A percentile compares a stretch with the other conserved stretches of the same genome.
Conservation (phyloP, 176 grass and related monocot species). For the Oryza meyeriana region DNA sequence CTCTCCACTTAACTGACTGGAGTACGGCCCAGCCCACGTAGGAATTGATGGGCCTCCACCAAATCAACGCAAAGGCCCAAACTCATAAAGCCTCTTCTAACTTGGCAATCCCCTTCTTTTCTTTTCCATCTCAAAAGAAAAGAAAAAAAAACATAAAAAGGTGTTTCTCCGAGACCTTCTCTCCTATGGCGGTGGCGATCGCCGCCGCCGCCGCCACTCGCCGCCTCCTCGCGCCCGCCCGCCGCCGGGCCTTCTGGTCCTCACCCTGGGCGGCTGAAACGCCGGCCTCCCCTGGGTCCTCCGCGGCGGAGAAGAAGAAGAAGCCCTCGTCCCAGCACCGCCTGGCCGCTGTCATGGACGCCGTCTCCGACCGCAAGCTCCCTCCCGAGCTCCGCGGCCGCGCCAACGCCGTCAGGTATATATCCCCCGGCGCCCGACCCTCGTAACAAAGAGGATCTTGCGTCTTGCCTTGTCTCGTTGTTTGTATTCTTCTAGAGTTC, state of each 20-base stretch:
- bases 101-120: too few species aligned
- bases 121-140: too few species aligned
- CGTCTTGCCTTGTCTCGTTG: neutral
- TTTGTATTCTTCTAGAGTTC: neutral
- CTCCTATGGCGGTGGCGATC: slow-evolving; percentile 27
- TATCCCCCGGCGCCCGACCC: neutral
- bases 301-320: slow-evolving; percentile 30
- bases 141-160: too few species aligned
- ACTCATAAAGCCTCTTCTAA: too few species aligned
- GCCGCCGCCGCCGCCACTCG: slow-evolving; percentile 16
- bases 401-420: slow-evolving; percentile 66
- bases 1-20: too few species aligned
- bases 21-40: neutral
- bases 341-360: slow-evolving; percentile 62
- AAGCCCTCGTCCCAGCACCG: slow-evolving; percentile 51
- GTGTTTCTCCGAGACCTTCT: neutral
- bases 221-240: slow-evolving; percentile 20
- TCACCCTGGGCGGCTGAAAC: slow-evolving; percentile 41
- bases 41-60: neutral
- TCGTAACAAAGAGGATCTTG: neutral
- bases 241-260: slow-evolving; percentile 28
- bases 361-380: slow-evolving; percentile 76
- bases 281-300: neutral
- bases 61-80: too few species aligned
- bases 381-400: slow-evolving; percentile 62